Evolutionary conservation across 345 rosid species (phyloP).

Genomic region (Gossypium mustelinum): DNA sequence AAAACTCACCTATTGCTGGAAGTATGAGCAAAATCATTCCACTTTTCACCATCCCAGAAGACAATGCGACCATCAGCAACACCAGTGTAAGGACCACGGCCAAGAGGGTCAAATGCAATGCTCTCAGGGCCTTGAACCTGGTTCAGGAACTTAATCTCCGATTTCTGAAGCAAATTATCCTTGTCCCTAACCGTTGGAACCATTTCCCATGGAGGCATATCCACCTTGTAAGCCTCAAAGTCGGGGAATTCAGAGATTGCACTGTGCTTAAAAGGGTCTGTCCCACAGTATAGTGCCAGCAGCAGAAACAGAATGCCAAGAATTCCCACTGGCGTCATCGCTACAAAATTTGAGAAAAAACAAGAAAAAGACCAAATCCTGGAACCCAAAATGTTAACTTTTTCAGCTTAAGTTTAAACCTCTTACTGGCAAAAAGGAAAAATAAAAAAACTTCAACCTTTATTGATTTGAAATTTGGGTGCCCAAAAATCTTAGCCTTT

Average conservation of each 20-base stretch:
- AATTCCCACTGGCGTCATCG: slow-evolving; percentile 30
- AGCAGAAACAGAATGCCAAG: slow-evolving; percentile 44
- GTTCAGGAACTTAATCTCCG: slow-evolving; percentile 66
- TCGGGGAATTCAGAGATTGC: slow-evolving; percentile 61
- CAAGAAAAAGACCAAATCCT: background rate
- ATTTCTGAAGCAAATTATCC: slow-evolving; percentile 56
- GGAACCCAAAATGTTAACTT: background rate
- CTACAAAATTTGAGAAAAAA: background rate
- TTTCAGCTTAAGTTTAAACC: background rate
- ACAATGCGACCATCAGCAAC: slow-evolving; percentile 85
- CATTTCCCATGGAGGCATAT: slow-evolving; percentile 45
- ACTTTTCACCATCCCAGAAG: slow-evolving; percentile 68
- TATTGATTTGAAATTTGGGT: background rate
- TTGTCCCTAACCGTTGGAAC: slow-evolving; percentile 50
- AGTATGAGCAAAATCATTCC: slow-evolving; percentile 61
- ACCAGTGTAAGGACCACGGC: slow-evolving; percentile 94
- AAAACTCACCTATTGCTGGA: slow-evolving; percentile 53
- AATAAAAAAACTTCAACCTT: too few relatives aligned
- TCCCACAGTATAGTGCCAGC: slow-evolving; percentile 64
- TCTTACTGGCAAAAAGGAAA: background rate
- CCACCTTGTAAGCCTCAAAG: slow-evolving; percentile 42
- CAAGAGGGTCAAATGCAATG: slow-evolving; percentile 74
- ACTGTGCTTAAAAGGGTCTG: slow-evolving; percentile 82
- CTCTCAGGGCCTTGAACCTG: slow-evolving; percentile 96
- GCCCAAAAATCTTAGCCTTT: background rate